Conservation (phyloP, 306 rosid genomes). For the Quercus cerris region DNA sequence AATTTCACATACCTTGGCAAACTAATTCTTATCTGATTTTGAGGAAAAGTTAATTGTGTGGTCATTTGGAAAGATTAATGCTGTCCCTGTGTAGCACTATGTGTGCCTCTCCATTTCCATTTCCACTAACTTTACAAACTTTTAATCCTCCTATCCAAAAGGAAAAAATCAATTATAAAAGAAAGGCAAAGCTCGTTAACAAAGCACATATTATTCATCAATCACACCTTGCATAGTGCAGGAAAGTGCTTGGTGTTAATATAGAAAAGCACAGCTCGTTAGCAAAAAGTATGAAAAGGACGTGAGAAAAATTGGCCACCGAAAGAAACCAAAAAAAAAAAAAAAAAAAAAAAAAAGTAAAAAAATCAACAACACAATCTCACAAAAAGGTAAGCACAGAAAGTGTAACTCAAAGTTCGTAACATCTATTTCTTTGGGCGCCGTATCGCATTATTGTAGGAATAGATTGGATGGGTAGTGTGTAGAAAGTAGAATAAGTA, state of each 20-base stretch:
- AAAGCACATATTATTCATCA: background rate
- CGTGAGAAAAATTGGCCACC: background rate
- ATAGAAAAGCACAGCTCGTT: background rate
- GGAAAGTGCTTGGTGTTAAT: too few species aligned
- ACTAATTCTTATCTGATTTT: background rate
- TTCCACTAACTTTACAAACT: background rate
- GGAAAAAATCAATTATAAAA: background rate
- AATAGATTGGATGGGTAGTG: too few species aligned
- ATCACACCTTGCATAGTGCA: too few species aligned
- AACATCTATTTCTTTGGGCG: background rate
- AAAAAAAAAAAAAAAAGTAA: too few species aligned
- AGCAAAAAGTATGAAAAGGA: background rate
- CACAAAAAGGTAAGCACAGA: background rate
- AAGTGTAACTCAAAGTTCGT: background rate
- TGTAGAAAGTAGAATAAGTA: too few species aligned
- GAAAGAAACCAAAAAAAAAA: background rate
- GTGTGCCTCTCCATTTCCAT: background rate
- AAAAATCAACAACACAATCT: background rate
- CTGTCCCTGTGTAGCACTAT: background rate
- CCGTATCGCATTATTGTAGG: background rate
- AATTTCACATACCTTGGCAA: background rate
- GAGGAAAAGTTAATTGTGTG: background rate
- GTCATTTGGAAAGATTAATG: background rate
- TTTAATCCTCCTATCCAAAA: background rate
- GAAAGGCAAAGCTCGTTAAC: too few species aligned